A percentile compares a stretch with the other conserved stretches of the same genome.
phyloP scores from a whole-genome alignment of 192 early-diverging fungal species.

The Linnemannia exigua region DNA sequence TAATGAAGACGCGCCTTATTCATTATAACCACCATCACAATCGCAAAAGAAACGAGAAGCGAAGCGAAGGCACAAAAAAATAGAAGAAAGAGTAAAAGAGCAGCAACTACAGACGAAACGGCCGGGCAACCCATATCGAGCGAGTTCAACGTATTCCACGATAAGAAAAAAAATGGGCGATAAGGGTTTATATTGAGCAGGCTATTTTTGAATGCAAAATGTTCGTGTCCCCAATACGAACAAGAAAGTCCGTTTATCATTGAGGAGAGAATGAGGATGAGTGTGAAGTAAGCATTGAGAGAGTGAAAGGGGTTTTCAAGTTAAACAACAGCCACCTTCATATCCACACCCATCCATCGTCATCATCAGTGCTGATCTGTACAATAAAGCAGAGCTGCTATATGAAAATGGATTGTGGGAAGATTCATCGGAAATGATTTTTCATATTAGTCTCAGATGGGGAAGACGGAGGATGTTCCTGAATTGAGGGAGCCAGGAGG shows the following conservation, averaged over 20 bases:
- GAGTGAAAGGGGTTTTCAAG: background rate
- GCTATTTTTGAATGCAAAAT: background rate
- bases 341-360: background rate
- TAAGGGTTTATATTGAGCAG: background rate
- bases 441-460: background rate
- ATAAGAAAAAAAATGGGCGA: slow-evolving; percentile 7
- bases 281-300: background rate
- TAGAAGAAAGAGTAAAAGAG: background rate
- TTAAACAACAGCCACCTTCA: background rate
- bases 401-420: background rate
- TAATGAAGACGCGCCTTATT: background rate
- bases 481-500: background rate
- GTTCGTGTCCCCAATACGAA: background rate
- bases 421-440: background rate
- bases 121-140: slow-evolving; percentile 3
- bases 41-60: background rate
- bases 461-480: background rate
- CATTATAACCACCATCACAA: background rate
- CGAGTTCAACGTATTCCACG: background rate
- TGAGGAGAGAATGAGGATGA: background rate
- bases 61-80: background rate
- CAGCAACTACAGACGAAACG: background rate
- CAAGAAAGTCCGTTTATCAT: background rate
- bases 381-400: too few species aligned
- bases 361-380: too few species aligned